Evolutionary conservation across 768 basidiomycete species (phyloP), one percentile per base, ranked within the genome.

Genomic region (Tricholoma bakamatsutake): DNA sequence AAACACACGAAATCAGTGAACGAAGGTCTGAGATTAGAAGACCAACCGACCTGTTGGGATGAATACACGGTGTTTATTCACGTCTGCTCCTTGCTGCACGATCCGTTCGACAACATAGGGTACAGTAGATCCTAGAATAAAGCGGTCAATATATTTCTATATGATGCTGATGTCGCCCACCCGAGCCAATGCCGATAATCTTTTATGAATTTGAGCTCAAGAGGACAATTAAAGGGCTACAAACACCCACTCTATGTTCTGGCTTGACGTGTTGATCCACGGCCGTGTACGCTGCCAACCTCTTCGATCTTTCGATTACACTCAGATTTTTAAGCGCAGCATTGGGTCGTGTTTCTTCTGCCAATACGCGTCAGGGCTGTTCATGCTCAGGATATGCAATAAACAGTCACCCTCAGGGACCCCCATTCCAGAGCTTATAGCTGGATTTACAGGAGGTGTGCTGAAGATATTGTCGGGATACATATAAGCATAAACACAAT

Each of bases 21-120:
- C 5, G 30, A 11, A 18, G 51, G 5, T 47, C 21, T 15, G 39
- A 30, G 24, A 17, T 12, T 6, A 3, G 12, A 11, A 17, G 18
- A 17, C 8, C 52, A 31, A 66, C 79, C 43, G 50, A 84, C 90
- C 91, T 3, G 93, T 96, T 4, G 94, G 93, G 54, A 97, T 83
- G 70, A 97, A 97, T 5, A 95, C 81, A 24, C 96, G 83, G 18
- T 80, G 78, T 64, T 79, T 80, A 76, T 99, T 99, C 11, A 80
- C 74, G 33, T 81, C 83, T 12, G 64, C 58, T 1, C 93, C 94
- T 68, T 97, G 93, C 58, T 87, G 80, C 10, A 93, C 80, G 55
- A 99, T 95, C 52, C 94, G 80, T 62, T 99, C 94, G 21, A 99
- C 94, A 51, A 98, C 94, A 65, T 96, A 99, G 3, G 93, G 93